These are phyloP conservation scores for Penicillium goetzii DNA, from an alignment of 495 filamentous ascomycete species.

Conservation along the genomic window DNA sequence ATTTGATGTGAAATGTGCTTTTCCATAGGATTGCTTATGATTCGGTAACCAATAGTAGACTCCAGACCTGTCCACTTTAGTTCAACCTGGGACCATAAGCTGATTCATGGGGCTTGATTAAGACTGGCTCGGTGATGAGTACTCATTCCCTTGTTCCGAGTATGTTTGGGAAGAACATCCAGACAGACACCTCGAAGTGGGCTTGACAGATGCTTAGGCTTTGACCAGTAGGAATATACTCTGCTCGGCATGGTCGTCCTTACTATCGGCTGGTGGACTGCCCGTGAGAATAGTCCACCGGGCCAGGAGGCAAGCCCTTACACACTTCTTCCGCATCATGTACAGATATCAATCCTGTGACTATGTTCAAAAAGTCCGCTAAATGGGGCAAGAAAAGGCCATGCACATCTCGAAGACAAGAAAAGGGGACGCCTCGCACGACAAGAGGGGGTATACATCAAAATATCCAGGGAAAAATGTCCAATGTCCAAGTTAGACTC, in stretches of 20 bases:
- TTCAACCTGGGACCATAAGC: too few species aligned
- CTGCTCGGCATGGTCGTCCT: background rate
- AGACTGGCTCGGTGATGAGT: too few species aligned
- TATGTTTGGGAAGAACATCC: background rate
- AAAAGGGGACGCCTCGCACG: background rate
- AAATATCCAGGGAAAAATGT: background rate
- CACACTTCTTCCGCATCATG: background rate
- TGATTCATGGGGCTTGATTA: too few species aligned
- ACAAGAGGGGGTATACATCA: slow-evolving; percentile 6
- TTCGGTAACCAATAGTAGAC: background rate
- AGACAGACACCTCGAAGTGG: background rate
- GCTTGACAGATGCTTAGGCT: background rate
- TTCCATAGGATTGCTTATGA: background rate
- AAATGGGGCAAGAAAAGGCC: too few species aligned
- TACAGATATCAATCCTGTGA: background rate
- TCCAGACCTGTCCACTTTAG: background rate
- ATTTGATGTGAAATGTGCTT: slow-evolving; percentile 8
- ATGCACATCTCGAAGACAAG: background rate
- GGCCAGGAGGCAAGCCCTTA: too few species aligned
- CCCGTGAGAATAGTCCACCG: background rate
- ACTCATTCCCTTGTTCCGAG: too few species aligned
- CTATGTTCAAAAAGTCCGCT: background rate
- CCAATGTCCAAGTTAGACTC: background rate
- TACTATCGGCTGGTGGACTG: background rate
- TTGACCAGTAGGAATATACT: background rate